phyloP scores from a whole-genome alignment of 1,284 basidiomycete species.

The Tausonia pullulans region DNA sequence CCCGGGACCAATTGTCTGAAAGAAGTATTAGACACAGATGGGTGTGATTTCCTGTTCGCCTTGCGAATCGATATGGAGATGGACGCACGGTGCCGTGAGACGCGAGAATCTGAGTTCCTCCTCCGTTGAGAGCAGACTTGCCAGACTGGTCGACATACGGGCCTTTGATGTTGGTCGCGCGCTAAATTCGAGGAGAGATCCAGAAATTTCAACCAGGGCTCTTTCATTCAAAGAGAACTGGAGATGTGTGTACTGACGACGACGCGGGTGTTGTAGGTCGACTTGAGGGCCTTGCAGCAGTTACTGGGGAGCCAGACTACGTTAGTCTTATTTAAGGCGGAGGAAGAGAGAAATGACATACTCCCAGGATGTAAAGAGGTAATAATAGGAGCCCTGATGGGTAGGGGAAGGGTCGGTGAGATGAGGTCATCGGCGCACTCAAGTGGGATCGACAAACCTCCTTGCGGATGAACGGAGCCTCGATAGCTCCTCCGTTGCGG shows the following conservation, averaged over 20 bases:
- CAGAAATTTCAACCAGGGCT: too few relatives aligned
- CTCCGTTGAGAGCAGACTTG: slow-evolving; percentile 41
- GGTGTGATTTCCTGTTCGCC: too few relatives aligned
- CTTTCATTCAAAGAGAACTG: not conserved
- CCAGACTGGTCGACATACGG: slow-evolving; percentile 43
- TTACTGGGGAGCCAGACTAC: slow-evolving; percentile 16
- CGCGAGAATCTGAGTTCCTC: slow-evolving; percentile 43
- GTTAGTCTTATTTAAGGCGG: too few relatives aligned
- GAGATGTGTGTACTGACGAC: slow-evolving; percentile 40
- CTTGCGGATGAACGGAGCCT: slow-evolving; percentile 41
- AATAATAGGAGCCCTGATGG: slow-evolving; percentile 39
- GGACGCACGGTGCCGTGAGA: slow-evolving; percentile 38
- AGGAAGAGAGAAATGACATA: too few relatives aligned
- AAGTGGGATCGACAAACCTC: not conserved
- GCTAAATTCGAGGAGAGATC: not conserved
- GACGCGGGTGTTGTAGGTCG: slow-evolving; percentile 51
- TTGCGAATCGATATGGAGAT: not conserved
- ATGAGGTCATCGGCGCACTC: not conserved
- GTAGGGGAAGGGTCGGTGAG: not conserved
- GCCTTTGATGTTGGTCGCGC: slow-evolving; percentile 32
- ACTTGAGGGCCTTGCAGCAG: slow-evolving; percentile 43
- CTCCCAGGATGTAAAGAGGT: slow-evolving; percentile 50
- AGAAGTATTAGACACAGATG: not conserved
- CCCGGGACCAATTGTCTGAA: slow-evolving; percentile 40
- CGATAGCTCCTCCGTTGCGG: slow-evolving; percentile 42